Evolutionary conservation across 2,329 filamentous ascomycete species (phyloP).

Genomic region (Parastagonospora avenae): DNA sequence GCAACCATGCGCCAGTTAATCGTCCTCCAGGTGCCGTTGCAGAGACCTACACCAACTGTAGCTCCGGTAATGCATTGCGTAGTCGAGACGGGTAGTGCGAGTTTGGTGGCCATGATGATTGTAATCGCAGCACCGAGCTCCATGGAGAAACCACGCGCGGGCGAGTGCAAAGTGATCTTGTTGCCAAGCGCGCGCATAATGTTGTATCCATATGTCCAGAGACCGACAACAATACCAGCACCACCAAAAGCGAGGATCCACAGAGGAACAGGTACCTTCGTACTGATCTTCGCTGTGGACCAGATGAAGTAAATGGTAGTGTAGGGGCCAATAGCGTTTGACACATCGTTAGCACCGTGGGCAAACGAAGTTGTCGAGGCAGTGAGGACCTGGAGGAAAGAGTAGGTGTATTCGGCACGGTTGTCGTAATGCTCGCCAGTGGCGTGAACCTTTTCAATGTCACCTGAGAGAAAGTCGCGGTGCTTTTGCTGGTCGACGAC

Average conservation of each 20-base stretch:
- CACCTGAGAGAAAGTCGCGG: constrained; percentile 56
- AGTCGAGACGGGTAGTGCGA: constrained; percentile 60
- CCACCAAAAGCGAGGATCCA: constrained; percentile 64
- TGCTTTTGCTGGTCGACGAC: constrained; percentile 13
- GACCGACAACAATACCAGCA: constrained; percentile 59
- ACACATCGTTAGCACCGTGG: constrained; percentile 71
- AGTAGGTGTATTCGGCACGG: constrained; percentile 57
- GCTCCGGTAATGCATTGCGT: constrained; percentile 60
- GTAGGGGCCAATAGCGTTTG: constrained; percentile 61
- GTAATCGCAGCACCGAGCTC: constrained; percentile 60
- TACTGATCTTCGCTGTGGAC: constrained; percentile 51
- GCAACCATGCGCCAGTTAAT: constrained; percentile 52
- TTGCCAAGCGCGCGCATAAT: constrained; percentile 69
- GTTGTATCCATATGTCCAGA: constrained; percentile 68
- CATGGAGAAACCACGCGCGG: constrained; percentile 57
- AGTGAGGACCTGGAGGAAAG: constrained; percentile 51
- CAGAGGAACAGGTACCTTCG: constrained; percentile 59
- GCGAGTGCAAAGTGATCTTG: constrained; percentile 67
- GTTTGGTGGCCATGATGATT: constrained; percentile 67
- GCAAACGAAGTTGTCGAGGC: constrained; percentile 75
- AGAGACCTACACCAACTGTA: constrained; percentile 40
- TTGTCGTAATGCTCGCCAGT: constrained; percentile 66
- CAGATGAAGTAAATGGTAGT: constrained; percentile 69
- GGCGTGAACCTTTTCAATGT: constrained; percentile 62
- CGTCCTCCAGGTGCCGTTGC: constrained; percentile 42